Conservation (phyloP, 108 stramenopile species). For the Conticribra weissflogii region DNA sequence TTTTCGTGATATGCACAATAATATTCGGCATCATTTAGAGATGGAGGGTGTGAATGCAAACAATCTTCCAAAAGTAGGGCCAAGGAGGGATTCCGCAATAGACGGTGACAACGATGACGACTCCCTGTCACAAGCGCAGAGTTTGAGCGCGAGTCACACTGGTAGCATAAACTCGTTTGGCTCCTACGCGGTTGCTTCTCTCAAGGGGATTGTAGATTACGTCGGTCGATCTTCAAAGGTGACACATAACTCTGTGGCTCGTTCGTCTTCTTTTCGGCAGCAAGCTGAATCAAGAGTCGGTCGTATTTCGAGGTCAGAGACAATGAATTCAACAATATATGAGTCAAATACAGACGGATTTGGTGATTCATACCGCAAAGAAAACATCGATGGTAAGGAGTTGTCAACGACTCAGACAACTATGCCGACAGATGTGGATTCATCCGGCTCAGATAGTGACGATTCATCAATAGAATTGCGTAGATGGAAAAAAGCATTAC, state of each 20-base stretch:
- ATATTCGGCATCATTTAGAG: slow-evolving; percentile 40
- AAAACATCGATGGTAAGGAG: slow-evolving; percentile 2
- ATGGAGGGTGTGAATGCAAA: slow-evolving; percentile 25
- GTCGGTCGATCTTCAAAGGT: slow-evolving; percentile 1
- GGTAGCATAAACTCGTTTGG: slow-evolving; percentile 34
- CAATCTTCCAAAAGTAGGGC: slow-evolving; percentile 12
- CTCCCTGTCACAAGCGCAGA: slow-evolving; percentile 18
- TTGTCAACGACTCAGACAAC: background rate
- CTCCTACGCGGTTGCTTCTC: slow-evolving; percentile 29
- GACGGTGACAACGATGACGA: slow-evolving; percentile 26
- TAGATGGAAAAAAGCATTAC: slow-evolving; percentile 15
- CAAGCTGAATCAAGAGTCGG: background rate
- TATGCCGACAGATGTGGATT: background rate
- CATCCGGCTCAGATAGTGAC: slow-evolving; percentile 29
- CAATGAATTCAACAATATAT: background rate
- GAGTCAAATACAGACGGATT: background rate
- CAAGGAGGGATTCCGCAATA: background rate
- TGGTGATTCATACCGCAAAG: background rate
- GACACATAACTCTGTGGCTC: background rate
- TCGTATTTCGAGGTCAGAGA: background rate
- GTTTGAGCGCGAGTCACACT: slow-evolving; percentile 2
- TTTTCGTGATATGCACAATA: slow-evolving; percentile 47
- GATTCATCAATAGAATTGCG: slow-evolving; percentile 41
- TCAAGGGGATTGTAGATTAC: slow-evolving; percentile 31
- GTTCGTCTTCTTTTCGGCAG: background rate